Percentiles rank a stretch among this genome's conserved stretches.
phyloP scores from a whole-genome alignment of 2,329 filamentous ascomycete genomes.

The Colletotrichum chlorophyti region DNA sequence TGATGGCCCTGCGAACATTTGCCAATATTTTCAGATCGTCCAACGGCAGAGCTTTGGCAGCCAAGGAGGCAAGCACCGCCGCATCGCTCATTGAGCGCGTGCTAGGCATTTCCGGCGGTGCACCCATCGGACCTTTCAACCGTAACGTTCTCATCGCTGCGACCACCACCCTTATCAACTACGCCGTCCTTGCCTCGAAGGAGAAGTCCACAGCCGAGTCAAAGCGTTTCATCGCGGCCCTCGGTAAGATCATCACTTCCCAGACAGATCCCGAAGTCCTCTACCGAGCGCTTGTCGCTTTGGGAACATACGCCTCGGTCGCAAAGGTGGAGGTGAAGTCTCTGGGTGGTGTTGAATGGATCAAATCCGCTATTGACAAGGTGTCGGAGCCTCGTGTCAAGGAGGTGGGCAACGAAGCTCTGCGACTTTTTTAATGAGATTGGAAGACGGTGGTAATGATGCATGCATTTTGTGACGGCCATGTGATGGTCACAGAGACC shows the following conservation, averaged over 20 bases:
- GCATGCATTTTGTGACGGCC: conserved; percentile 7
- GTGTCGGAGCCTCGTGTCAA: conserved; percentile 55
- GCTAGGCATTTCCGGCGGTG: conserved; percentile 55
- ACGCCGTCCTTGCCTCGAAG: conserved; percentile 71
- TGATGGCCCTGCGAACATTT: conserved; percentile 84
- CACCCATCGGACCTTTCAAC: conserved; percentile 64
- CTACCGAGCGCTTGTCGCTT: conserved; percentile 81
- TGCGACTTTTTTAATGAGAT: conserved; percentile 39
- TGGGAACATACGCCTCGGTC: conserved; percentile 79
- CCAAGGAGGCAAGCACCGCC: conserved; percentile 64
- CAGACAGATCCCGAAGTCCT: conserved; percentile 82
- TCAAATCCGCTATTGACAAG: conserved; percentile 51
- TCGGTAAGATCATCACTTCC: conserved; percentile 67
- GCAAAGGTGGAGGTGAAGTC: conserved; percentile 49
- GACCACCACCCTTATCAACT: conserved; percentile 85
- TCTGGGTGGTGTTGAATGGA: conserved; percentile 47
- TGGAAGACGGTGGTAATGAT: background rate
- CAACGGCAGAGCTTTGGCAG: conserved; percentile 71
- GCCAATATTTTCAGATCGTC: conserved; percentile 83
- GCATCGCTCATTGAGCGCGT: conserved; percentile 70
- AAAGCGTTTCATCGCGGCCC: conserved; percentile 61
- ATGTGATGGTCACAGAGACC: conserved; percentile 2
- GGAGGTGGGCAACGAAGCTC: conserved; percentile 53
- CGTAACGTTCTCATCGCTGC: conserved; percentile 84
- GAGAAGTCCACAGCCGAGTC: conserved; percentile 46